Conservation (phyloP, 192 early-diverging fungal genomes). For the Phlyctochytrium arcticum region DNA sequence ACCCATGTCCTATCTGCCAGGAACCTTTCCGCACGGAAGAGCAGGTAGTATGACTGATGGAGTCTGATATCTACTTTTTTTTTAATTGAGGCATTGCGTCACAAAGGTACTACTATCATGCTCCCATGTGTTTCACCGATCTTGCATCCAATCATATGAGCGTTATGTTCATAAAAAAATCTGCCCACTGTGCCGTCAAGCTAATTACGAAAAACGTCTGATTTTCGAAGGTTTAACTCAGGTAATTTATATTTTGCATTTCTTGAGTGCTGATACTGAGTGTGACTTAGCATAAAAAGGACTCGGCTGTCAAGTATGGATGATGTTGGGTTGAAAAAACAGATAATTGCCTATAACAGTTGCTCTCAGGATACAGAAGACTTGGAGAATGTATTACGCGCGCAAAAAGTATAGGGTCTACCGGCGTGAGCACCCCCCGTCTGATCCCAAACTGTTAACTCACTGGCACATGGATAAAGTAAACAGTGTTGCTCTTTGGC, state of each 20-base stretch:
- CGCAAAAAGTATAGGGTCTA: slow-evolving; percentile 1
- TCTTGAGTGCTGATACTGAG: not conserved
- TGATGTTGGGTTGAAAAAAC: too few relatives aligned
- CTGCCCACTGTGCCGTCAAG: slow-evolving; percentile 18
- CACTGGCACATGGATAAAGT: slow-evolving; percentile 19
- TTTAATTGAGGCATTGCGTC: too few relatives aligned
- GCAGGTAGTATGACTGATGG: slow-evolving; percentile 5
- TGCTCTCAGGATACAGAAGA: slow-evolving; percentile 18
- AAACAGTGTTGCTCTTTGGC: too few relatives aligned
- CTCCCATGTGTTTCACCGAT: slow-evolving; percentile 13
- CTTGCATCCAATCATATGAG: slow-evolving; percentile 19
- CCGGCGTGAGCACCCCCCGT: not conserved
- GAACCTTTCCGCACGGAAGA: slow-evolving; percentile 12
- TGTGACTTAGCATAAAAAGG: too few relatives aligned
- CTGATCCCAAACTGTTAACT: slow-evolving; percentile 5
- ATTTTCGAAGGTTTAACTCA: slow-evolving; percentile 5
- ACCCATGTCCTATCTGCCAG: slow-evolving; percentile 16
- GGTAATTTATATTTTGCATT: not conserved
- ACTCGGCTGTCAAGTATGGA: too few relatives aligned
- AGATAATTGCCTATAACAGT: too few relatives aligned
- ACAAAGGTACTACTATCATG: slow-evolving; percentile 18
- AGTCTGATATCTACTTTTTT: too few relatives aligned
- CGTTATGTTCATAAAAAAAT: slow-evolving; percentile 2
- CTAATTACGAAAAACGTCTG: slow-evolving; percentile 16
- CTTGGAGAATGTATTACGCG: not conserved